Base-by-base conservation (phyloP, 768 basidiomycete genomes). In the Suillus placidus region DNA sequence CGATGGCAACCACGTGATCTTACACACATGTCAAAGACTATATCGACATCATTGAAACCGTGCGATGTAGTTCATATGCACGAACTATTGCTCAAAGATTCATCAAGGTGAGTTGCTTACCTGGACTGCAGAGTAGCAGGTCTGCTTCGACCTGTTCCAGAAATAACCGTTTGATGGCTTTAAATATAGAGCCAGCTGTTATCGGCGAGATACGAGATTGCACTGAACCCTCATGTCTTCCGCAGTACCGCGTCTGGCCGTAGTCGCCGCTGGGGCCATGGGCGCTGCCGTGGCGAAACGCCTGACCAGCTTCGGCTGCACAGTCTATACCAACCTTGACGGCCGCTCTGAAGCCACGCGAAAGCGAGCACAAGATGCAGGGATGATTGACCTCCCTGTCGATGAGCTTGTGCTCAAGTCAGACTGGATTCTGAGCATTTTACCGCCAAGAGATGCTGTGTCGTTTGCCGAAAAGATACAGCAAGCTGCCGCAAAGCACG, bases 201-300 rank as follows among this genome's bases (percentile, higher is more conserved):
- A 60, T 60, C 40, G 6, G 3, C 7, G 30, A 60, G 30, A 60
- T 40, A 60, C 42, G 57, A 26, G 5, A 38, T 26, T 58, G 18
- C 16, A 42, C 20, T 42, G 38, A 47, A 51, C 64, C 2, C 63
- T 38, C 64, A 72, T 78, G 73, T 61, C 40, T 10, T 23, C 65
- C 23, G 13, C 30, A 26, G 52, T 71, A 63, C 72, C 72, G 66
- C 76, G 71, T 38, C 74, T 88, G 62, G 83, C 82, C 37, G 76
- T 88, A 26, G 75, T 89, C 65, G 82, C 86, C 40, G 81, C 86
- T 10, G 87, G 87, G 20, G 82, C 80, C 3, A 89, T 88, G 89
- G 87, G 87, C 34, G 77, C 86, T 6, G 87, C 80, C 23, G 82
- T 89, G 37, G 87, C 80, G 20, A 79, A 74, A 38, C 81, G 79